Conservation (phyloP, 257 asterid species). For the Nyctanthes arbortristis region DNA sequence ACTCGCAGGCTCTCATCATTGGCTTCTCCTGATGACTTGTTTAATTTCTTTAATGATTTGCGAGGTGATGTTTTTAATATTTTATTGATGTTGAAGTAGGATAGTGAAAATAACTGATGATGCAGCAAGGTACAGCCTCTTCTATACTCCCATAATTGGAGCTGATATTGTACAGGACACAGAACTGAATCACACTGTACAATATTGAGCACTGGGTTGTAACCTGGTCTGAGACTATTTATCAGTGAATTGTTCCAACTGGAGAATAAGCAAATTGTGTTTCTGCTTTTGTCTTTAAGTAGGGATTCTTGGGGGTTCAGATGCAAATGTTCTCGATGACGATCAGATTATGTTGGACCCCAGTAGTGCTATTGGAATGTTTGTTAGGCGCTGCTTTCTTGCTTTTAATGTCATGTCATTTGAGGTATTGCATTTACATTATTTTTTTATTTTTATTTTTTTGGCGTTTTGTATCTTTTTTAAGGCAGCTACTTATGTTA, state of each 20-base stretch:
- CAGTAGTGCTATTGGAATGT: constrained; percentile 75
- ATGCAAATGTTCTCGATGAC: constrained; percentile 69
- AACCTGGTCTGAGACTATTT: neutral
- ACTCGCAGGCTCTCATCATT: constrained; percentile 57
- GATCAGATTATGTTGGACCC: constrained; percentile 92
- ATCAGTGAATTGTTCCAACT: neutral
- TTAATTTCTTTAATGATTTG: constrained; percentile 73
- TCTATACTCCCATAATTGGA: neutral
- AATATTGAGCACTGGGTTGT: neutral
- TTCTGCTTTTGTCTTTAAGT: constrained; percentile 16
- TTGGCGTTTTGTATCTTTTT: neutral
- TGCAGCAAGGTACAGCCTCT: neutral
- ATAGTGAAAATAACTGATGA: neutral
- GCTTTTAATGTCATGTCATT: constrained; percentile 77
- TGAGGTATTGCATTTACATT: constrained; percentile 75
- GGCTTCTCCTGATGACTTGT: constrained; percentile 81
- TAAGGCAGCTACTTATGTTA: neutral
- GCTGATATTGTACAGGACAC: neutral
- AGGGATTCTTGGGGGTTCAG: constrained; percentile 78
- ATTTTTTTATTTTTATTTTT: neutral
- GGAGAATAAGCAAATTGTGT: neutral
- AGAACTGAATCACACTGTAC: neutral
- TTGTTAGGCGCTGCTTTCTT: constrained; percentile 77
- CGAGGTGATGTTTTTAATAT: constrained; percentile 50
- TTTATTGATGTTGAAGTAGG: neutral